Base-by-base conservation (phyloP, 306 rosid genomes). In the Fragaria iinumae region DNA sequence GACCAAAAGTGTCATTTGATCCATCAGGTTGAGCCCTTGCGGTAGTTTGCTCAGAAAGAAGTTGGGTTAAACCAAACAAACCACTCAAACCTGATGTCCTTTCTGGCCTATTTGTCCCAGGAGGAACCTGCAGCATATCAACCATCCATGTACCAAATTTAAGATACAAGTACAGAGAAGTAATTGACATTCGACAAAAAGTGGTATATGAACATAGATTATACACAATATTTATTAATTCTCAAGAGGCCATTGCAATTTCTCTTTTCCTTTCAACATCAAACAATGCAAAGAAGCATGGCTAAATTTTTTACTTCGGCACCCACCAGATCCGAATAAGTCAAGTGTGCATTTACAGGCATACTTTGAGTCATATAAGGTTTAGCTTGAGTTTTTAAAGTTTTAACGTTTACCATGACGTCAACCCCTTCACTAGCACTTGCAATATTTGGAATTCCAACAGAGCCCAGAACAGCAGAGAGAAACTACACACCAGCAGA, bases 381-480 rank as follows among this genome's bases (percentile, higher is more conserved):
- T 48, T 80, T 39, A 80, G 45, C 66, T 69, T 55, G 39, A 55
- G 49, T 80, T 27, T 53, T 1, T 13, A n/a, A 47, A 48, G 18
- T 49, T 20, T 48, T 14, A 14, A 23, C 32, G n/a, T 71, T 83
- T 89, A 92, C 98, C 97, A 93, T 91, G 86, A 83, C 86, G 67
- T 90, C 89, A 73, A 83, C 74, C 83, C 91, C 98, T 78, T 89
- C 96, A 83, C 81, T 64, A 57, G 90, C 91, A 84, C 87, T 85
- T 57, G 83, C 81, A 72, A 84, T 77, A 74, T 77, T 87, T 79
- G 92, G 80, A 82, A 92, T 80, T 80, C 97, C 97, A 14, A 96
- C 80, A 76, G 99, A 96, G 73, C 97, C 91, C 25, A 96, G 90
- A 85, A 96, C 90, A 56, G 98, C 93, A 69, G 97, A 92, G 73